A percentile compares a stretch with the other conserved stretches of the same genome.
phyloP scores from a whole-genome alignment of 352 stramenopile genomes.

The Globisporangium iwayamae region DNA sequence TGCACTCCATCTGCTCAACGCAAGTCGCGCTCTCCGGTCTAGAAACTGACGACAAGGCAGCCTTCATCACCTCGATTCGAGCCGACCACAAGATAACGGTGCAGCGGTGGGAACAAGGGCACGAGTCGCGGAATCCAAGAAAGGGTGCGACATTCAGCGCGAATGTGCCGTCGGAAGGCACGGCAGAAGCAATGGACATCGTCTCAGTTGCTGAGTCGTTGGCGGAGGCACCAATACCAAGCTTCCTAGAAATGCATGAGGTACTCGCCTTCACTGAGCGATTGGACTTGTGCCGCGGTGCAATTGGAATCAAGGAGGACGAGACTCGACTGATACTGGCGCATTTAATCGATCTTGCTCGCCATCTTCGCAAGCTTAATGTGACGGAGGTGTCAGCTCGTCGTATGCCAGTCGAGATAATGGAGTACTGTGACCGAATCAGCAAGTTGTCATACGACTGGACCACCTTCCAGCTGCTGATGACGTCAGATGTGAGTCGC shows the following conservation, averaged over 20 bases:
- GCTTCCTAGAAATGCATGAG: neutral
- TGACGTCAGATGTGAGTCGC: conserved; percentile 19
- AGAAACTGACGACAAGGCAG: neutral
- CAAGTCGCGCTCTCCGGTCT: neutral
- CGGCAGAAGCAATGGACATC: neutral
- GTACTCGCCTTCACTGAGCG: conserved; percentile 1
- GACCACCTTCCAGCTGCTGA: conserved; percentile 68
- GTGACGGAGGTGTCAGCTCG: neutral
- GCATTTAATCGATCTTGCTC: conserved; percentile 10
- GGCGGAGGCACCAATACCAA: neutral
- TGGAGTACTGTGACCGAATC: conserved; percentile 31
- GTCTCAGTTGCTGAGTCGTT: conserved; percentile 10
- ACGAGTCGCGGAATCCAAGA: neutral
- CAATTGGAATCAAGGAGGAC: conserved; percentile 14
- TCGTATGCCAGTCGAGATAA: neutral
- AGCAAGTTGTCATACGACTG: conserved; percentile 47
- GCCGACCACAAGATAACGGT: conserved; percentile 6
- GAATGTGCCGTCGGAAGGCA: neutral
- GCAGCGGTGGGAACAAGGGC: conserved; percentile 5
- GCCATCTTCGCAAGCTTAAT: conserved; percentile 5
- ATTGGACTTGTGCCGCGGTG: conserved; percentile 7
- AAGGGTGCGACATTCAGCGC: neutral
- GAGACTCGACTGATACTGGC: conserved; percentile 15
- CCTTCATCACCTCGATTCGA: conserved; percentile 6
- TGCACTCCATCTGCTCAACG: neutral